These are phyloP conservation scores for Fusarium hainanense DNA, from an alignment of 2,329 filamentous ascomycete species.

Conservation along the genomic window DNA sequence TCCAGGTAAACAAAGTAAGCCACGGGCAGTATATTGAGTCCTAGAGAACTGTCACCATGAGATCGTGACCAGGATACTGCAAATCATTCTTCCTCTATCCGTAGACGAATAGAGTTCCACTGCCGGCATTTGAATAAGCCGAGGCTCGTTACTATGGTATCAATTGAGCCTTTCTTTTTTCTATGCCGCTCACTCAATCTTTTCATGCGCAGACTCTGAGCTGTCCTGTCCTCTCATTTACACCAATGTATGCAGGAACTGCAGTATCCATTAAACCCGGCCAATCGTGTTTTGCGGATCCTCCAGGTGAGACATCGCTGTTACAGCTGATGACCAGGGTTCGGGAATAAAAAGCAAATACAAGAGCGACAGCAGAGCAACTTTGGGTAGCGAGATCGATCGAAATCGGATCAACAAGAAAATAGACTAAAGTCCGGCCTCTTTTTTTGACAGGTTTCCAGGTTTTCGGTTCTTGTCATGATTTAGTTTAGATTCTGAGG, in stretches of 20 bases:
- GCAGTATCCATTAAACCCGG: not conserved
- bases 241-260: not conserved
- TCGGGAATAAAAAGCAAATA: constrained; percentile 10
- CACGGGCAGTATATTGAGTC: not conserved
- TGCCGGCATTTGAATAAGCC: not conserved
- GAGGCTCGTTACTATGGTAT: not conserved
- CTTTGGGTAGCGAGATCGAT: constrained; percentile 1
- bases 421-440: not conserved
- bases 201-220: not conserved
- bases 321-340: constrained; percentile 6
- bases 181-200: not conserved
- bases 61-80: not conserved
- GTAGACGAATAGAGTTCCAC: not conserved
- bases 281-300: not conserved
- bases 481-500: not conserved
- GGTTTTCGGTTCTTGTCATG: not conserved
- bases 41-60: not conserved
- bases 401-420: constrained; percentile 1
- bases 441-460: not conserved
- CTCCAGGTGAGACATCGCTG: not conserved
- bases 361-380: not conserved
- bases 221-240: not conserved
- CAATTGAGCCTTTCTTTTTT: constrained; percentile 1
- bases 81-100: not conserved
- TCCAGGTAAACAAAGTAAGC: not conserved